Base-by-base conservation (phyloP, 768 basidiomycete species). In the Trametes coccinea region DNA sequence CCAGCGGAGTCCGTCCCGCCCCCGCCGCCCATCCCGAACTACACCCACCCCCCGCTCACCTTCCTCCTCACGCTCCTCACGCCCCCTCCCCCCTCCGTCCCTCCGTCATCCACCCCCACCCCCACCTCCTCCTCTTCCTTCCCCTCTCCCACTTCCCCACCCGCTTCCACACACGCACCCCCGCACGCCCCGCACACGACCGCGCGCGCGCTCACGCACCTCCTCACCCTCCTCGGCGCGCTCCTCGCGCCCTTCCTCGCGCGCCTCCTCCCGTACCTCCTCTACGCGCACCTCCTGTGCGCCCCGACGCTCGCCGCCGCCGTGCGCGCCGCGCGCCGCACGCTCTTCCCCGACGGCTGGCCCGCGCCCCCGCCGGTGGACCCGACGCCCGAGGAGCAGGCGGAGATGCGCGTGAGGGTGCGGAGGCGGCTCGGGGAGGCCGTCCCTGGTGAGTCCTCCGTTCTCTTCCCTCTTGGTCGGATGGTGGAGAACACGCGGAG, bases 281-380 rank as follows among this genome's bases (percentile, higher is more conserved):
- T 97, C 50, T 79, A 80, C 63, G 78, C 77, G 0, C 74, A 80
- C 17, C 75, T 89, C 57, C 77, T 84, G 29, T 81, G 84, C 1
- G 77, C 84, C 5, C 62, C 77, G 5, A 80, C 82, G 52, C 71
- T 92, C 29, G 78, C 88, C 17, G 77, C 77, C 34, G 71, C 82
- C 30, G 77, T 86, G 40, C 81, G 84, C 40, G 69, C 80, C 4
- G 75, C 85, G 13, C 92, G 91, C 67, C 80, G 80, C 8, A 82
- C 88, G 7, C 79, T 98, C 30, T 98, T 96, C 71, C 95, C 96
- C 3, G 22, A 87, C 63, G 95, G 96, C 13, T 93, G 92, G 74
- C 94, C 93, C 0, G 90, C 83, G 0, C 84, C 87, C 0, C 73
- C 86, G 0, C 85, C 89, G 1, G 76, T 82, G 0, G 91, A 92